A percentile compares a stretch with the other conserved stretches of the same genome.
Evolutionary conservation across 768 basidiomycete species (phyloP).

Genomic region (Mycena amicta): DNA sequence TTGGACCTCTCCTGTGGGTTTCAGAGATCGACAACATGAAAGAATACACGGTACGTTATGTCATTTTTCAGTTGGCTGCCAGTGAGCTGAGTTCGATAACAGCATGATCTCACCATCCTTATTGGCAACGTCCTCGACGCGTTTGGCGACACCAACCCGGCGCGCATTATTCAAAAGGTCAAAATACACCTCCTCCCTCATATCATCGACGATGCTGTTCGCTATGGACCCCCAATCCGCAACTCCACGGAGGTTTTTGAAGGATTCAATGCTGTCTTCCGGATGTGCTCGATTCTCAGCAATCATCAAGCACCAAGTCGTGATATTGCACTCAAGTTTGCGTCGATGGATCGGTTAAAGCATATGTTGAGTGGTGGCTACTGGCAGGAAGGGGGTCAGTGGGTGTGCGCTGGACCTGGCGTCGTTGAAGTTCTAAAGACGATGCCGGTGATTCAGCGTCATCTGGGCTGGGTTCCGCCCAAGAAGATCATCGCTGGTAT

Average conservation of each 20-base stretch:
- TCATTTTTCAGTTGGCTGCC: background rate
- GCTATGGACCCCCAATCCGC: constrained; percentile 36
- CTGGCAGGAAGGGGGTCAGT: constrained; percentile 20
- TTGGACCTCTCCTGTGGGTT: constrained; percentile 21
- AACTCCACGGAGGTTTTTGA: constrained; percentile 43
- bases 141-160: constrained; percentile 33
- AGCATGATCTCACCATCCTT: constrained; percentile 33
- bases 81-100: constrained; percentile 16
- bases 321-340: constrained; percentile 32
- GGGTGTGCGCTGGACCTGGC: constrained; percentile 1
- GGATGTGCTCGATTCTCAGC: constrained; percentile 33
- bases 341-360: constrained; percentile 31
- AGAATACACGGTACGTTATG: constrained; percentile 28
- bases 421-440: background rate
- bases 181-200: constrained; percentile 39
- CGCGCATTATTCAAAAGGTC: constrained; percentile 32
- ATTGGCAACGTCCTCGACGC: constrained; percentile 40
- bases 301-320: constrained; percentile 41
- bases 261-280: constrained; percentile 43
- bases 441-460: constrained; percentile 10
- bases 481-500: background rate
- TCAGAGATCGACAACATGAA: constrained; percentile 22
- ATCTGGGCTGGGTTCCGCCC: constrained; percentile 19
- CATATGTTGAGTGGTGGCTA: constrained; percentile 37
- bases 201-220: constrained; percentile 28